Conservation (phyloP, 1,139 yeast genomes). For the Suhomyces taliae region DNA sequence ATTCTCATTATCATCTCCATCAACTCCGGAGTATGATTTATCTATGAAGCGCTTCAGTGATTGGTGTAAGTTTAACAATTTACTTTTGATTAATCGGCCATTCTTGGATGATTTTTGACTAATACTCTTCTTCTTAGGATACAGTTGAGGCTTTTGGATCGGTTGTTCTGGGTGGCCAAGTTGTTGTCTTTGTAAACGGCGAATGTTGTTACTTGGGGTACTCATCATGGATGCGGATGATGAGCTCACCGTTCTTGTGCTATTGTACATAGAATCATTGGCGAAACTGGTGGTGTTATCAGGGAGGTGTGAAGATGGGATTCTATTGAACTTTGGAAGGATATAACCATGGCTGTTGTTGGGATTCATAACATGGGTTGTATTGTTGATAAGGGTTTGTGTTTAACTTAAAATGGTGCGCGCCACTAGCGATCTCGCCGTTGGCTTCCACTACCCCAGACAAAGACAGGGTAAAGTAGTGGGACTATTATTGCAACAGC, state of each 20-base stretch:
- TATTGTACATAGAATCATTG: constrained; percentile 15
- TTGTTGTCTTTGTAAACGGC: constrained; percentile 18
- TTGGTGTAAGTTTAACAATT: constrained; percentile 24
- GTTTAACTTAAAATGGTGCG: background rate
- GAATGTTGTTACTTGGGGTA: constrained; percentile 27
- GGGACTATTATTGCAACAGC: too few relatives aligned
- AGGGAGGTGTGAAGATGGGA: constrained; percentile 11
- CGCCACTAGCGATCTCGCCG: background rate
- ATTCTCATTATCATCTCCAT: background rate
- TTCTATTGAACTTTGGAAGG: constrained; percentile 13
- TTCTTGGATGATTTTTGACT: constrained; percentile 14
- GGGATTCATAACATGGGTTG: constrained; percentile 9
- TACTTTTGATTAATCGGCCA: constrained; percentile 19
- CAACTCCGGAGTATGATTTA: constrained; percentile 6
- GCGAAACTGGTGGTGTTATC: constrained; percentile 12
- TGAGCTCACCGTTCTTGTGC: constrained; percentile 22
- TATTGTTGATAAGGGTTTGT: constrained; percentile 8
- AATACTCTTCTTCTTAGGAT: constrained; percentile 12
- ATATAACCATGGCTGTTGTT: constrained; percentile 8
- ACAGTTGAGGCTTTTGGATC: constrained; percentile 6
- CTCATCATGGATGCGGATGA: constrained; percentile 31
- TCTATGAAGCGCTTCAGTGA: constrained; percentile 19
- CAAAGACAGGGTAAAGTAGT: too few relatives aligned
- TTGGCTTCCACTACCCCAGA: background rate
- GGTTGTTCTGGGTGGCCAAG: constrained; percentile 3